These are phyloP conservation scores for Aschersonia sp. DNA, from an alignment of 2,329 filamentous ascomycete genomes.

Conservation along the genomic window DNA sequence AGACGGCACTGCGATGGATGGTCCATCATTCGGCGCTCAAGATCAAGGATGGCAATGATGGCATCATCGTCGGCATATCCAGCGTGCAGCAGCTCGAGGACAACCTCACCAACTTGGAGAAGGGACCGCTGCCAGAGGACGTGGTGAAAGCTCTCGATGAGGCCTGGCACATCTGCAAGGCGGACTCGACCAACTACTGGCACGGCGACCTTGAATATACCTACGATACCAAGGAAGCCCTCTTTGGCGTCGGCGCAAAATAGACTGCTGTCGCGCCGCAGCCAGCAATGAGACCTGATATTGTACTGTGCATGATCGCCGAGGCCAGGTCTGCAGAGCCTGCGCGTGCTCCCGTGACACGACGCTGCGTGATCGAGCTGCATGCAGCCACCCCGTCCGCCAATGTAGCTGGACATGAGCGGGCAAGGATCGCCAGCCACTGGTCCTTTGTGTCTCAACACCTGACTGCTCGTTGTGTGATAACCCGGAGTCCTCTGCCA, in stretches of 20 bases:
- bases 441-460: no score
- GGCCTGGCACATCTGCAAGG: constrained; percentile 61
- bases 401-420: no score
- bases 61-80: constrained; percentile 45
- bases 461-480: no score
- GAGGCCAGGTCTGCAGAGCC: no score
- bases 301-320: no score
- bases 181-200: constrained; percentile 37
- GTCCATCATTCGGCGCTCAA: constrained; percentile 53
- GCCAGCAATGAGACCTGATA: background rate
- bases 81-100: constrained; percentile 40
- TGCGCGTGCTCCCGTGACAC: no score
- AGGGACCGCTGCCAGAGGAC: constrained; percentile 62
- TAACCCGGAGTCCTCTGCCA: no score
- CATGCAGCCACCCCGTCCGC: no score
- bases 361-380: no score
- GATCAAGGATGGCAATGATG: constrained; percentile 38
- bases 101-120: constrained; percentile 44
- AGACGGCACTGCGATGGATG: constrained; percentile 60
- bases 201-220: constrained; percentile 49
- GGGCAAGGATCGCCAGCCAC: no score
- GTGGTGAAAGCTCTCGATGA: constrained; percentile 62
- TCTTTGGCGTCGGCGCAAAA: constrained; percentile 37
- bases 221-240: constrained; percentile 46
- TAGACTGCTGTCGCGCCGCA: constrained; percentile 4